Conservation (phyloP, 2,329 filamentous ascomycete genomes). For the Fusarium nurragi region DNA sequence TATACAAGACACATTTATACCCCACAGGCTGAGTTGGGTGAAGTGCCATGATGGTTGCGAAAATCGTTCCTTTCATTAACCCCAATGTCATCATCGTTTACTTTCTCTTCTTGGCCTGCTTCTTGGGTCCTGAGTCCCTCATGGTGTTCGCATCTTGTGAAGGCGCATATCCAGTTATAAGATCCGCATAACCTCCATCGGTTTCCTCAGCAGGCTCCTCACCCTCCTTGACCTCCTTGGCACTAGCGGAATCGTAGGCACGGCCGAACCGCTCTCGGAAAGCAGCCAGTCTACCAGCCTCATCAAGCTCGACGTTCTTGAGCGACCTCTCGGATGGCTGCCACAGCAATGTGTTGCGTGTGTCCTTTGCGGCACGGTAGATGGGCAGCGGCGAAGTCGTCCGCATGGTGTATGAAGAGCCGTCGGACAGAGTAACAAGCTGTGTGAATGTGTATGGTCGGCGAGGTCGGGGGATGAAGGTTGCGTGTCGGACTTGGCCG, state of each 20-base stretch:
- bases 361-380: slow-evolving; percentile 77
- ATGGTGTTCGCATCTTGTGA: slow-evolving; percentile 48
- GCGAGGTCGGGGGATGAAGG: slow-evolving; percentile 86
- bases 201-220: slow-evolving; percentile 37
- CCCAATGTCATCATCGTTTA: slow-evolving; percentile 43
- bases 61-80: slow-evolving; percentile 1
- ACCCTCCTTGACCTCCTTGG: slow-evolving; percentile 46
- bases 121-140: slow-evolving; percentile 53
- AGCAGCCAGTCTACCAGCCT: slow-evolving; percentile 86
- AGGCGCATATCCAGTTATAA: slow-evolving; percentile 61
- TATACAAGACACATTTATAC: slow-evolving; percentile 36
- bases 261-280: slow-evolving; percentile 88
- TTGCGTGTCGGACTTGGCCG: slow-evolving; percentile 79
- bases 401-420: slow-evolving; percentile 81
- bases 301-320: slow-evolving; percentile 90
- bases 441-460: slow-evolving; percentile 98
- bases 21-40: not conserved
- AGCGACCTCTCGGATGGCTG: slow-evolving; percentile 85
- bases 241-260: slow-evolving; percentile 75
- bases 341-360: slow-evolving; percentile 89
- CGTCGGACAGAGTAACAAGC: slow-evolving; percentile 90
- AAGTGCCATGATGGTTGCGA: not conserved
- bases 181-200: slow-evolving; percentile 51
- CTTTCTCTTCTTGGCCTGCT: slow-evolving; percentile 60
- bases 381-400: slow-evolving; percentile 76